Evolutionary conservation across 2,329 filamentous ascomycete species (phyloP), one percentile per base, ranked within the genome.

Genomic region (Chalaropsis ovoidea): DNA sequence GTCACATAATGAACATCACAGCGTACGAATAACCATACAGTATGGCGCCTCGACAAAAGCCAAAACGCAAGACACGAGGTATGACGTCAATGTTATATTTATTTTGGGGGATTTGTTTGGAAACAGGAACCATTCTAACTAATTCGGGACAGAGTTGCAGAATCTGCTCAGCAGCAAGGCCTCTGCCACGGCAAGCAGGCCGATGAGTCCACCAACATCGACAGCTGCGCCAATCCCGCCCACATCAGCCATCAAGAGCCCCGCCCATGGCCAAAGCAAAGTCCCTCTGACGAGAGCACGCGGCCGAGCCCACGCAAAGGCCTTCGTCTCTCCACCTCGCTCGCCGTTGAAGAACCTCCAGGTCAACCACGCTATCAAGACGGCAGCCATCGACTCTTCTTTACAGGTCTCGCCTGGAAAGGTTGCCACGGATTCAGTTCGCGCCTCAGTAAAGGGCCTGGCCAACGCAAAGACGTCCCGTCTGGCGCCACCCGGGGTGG

Each of bases 41-140:
- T 11, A 67, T 67, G 65, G 52, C 62, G 31, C 54, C 65, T 41
- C 56, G 47, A 27, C 65, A 67, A 43, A 64, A 42, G 41, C 65
- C 65, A 11, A 64, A 63, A 39, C 49, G 61, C 15, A 67, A 64
- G 39, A 67, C 61, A 11, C 45, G 27, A 27, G 65, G 65, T 64
- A 64, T 27, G 31, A 13, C 13, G 60, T 62, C 42, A n/a, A 43
- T 61, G 22, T 27, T 52, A n/a, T n/a, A 17, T 41, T 31, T 22
- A n/a, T 43, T 58, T n/a, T 2, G 1, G 1, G 24, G 22, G 17
- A 4, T 39, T 3, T 8, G 1, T 10, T n/a, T 35, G 6, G 27
- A 35, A 35, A 8, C 8, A 10, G 27, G 4, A 58, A 13, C 1
- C 5, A 4, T 39, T n/a, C 17, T 35, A 19, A 17, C 45, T 62